Conservation (phyloP, 2,329 filamentous ascomycete genomes). For the Pyricularia pennisetigena region DNA sequence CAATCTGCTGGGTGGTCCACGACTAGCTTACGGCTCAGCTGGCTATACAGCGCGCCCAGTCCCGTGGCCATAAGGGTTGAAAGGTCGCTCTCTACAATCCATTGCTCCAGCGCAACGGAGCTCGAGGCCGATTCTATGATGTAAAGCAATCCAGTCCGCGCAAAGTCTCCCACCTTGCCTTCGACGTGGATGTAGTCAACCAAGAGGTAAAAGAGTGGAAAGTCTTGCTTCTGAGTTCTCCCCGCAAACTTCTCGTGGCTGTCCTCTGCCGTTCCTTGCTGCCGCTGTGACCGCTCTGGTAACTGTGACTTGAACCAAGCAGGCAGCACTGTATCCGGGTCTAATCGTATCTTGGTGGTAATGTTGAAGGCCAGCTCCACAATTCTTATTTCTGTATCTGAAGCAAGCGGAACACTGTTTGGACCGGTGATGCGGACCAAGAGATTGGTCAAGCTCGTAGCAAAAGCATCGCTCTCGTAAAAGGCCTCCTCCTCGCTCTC, state of each 20-base stretch:
- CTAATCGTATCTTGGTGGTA: conserved; percentile 86
- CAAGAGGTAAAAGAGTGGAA: conserved; percentile 89
- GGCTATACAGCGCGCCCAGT: conserved; percentile 64
- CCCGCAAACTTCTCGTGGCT: conserved; percentile 76
- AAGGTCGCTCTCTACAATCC: conserved; percentile 94
- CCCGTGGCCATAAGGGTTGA: conserved; percentile 97
- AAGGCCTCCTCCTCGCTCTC: conserved; percentile 97
- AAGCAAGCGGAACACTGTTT: conserved; percentile 62
- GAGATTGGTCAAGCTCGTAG: conserved; percentile 77
- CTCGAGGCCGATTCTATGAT: conserved; percentile 88
- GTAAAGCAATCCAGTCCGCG: conserved; percentile 85
- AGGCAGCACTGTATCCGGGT: conserved; percentile 67
- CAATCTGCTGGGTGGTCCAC: conserved; percentile 67
- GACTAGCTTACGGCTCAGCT: conserved; percentile 66
- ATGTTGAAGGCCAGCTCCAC: conserved; percentile 94
- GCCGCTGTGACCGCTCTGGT: conserved; percentile 10
- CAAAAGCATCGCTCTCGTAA: conserved; percentile 77
- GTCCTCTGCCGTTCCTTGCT: conserved; percentile 30
- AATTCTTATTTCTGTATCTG: conserved; percentile 77
- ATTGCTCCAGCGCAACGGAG: conserved; percentile 76
- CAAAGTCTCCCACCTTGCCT: conserved; percentile 90
- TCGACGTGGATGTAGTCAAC: conserved; percentile 97
- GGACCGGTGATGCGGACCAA: conserved; percentile 68
- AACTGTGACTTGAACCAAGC: conserved; percentile 74
- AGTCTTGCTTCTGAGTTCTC: conserved; percentile 80